Evolutionary conservation across 2,329 filamentous ascomycete species (phyloP).

Genomic region (Aspergillus luchuensis): DNA sequence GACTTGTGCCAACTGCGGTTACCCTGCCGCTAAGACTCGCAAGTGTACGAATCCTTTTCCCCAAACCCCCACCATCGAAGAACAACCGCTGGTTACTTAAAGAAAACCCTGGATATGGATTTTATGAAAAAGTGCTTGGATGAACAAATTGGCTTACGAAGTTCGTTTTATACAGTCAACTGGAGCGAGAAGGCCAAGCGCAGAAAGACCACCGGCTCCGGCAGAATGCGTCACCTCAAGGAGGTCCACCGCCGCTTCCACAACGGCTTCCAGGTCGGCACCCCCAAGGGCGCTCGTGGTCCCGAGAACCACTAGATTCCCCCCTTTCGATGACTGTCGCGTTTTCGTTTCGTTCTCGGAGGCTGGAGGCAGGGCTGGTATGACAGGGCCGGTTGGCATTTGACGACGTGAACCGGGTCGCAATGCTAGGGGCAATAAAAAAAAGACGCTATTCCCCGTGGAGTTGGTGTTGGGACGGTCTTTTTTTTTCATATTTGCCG

Average conservation of each 20-base stretch:
- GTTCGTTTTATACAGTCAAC: slow-evolving; percentile 69
- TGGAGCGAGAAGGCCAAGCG: slow-evolving; percentile 99
- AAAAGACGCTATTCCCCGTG: slow-evolving; percentile 35
- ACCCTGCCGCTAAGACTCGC: slow-evolving; percentile 94
- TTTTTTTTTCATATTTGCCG: slow-evolving; percentile 33
- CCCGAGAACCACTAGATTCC: slow-evolving; percentile 50
- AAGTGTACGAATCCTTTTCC: slow-evolving; percentile 74
- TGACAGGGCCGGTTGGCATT: slow-evolving; percentile 39
- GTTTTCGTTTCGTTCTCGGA: slow-evolving; percentile 38
- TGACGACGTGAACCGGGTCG: slow-evolving; percentile 34
- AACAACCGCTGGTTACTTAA: background rate
- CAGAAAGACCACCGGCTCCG: slow-evolving; percentile 98
- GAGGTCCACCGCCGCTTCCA: slow-evolving; percentile 88
- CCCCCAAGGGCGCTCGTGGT: slow-evolving; percentile 80
- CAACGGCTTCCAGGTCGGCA: slow-evolving; percentile 95
- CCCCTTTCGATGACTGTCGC: slow-evolving; percentile 34
- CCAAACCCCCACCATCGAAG: background rate
- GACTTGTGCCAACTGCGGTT: slow-evolving; percentile 93
- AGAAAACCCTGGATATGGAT: background rate
- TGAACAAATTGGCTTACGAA: slow-evolving; percentile 31
- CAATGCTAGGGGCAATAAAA: slow-evolving; percentile 36
- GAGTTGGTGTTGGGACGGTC: slow-evolving; percentile 41
- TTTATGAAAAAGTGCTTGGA: background rate
- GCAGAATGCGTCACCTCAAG: slow-evolving; percentile 95
- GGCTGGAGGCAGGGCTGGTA: slow-evolving; percentile 42